Evolutionary conservation across 2,329 filamentous ascomycete genomes (phyloP).

Genomic region (Magnaporthiopsis rhizophila): DNA sequence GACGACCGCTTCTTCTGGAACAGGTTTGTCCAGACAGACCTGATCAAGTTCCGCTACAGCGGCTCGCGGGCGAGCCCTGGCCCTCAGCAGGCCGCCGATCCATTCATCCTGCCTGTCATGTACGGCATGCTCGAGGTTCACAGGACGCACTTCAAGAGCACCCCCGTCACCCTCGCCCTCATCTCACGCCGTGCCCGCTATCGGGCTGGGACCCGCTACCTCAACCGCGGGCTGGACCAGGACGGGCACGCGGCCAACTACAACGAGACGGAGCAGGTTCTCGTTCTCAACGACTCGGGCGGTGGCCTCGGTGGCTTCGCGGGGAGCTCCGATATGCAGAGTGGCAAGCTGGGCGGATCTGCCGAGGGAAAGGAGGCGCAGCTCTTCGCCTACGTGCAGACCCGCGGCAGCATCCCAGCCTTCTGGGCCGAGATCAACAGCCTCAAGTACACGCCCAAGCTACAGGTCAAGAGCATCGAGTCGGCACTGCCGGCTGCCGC

Average conservation of each 20-base stretch:
- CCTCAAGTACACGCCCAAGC: conserved; percentile 80
- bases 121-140: conserved; percentile 93
- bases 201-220: conserved; percentile 86
- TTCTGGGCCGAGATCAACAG: conserved; percentile 97
- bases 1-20: conserved; percentile 99
- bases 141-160: conserved; percentile 77
- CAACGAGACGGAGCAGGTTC: conserved; percentile 93
- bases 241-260: conserved; percentile 95
- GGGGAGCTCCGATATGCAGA: conserved; percentile 67
- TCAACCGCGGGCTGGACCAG: conserved; percentile 89
- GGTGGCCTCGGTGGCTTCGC: conserved; percentile 71
- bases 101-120: conserved; percentile 91
- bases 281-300: conserved; percentile 76
- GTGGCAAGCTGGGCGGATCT: conserved; percentile 55
- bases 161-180: conserved; percentile 73
- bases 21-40: conserved; percentile 78
- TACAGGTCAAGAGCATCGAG: conserved; percentile 81
- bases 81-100: conserved; percentile 70
- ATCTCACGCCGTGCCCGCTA: conserved; percentile 86
- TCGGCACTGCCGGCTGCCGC: conserved; percentile 69
- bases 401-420: conserved; percentile 88
- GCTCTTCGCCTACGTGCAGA: conserved; percentile 91
- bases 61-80: conserved; percentile 57
- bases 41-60: conserved; percentile 75
- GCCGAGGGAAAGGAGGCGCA: conserved; percentile 67